Evolutionary conservation across 2,329 filamentous ascomycete genomes (phyloP).

Genomic region (Ascochyta rabiei): DNA sequence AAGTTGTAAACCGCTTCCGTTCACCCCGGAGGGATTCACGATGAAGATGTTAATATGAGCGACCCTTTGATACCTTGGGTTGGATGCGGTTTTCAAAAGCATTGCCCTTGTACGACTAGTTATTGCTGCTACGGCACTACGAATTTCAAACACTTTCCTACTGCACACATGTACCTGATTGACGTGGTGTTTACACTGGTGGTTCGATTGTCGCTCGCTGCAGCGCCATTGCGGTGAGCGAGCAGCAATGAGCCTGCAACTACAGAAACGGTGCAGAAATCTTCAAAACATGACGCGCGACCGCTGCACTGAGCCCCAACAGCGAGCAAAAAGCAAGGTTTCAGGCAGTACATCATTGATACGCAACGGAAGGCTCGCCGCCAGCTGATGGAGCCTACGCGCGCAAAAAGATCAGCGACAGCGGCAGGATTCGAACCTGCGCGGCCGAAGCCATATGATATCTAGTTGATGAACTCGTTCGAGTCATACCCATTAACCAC

Average conservation of each 20-base stretch:
- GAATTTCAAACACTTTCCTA: conserved; percentile 15
- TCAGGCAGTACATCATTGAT: too few relatives aligned
- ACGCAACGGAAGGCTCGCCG: too few relatives aligned
- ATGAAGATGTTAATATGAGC: not conserved
- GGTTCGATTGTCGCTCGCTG: too few relatives aligned
- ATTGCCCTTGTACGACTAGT: conserved; percentile 16
- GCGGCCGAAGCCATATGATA: conserved; percentile 39
- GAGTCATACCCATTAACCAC: conserved; percentile 36
- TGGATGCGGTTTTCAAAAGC: not conserved
- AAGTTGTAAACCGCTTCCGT: conserved; percentile 11
- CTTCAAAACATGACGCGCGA: too few relatives aligned
- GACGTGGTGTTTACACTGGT: not conserved
- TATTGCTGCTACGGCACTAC: conserved; percentile 11
- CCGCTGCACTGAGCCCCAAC: too few relatives aligned
- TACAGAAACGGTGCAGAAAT: too few relatives aligned
- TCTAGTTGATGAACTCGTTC: conserved; percentile 26
- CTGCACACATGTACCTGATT: not conserved
- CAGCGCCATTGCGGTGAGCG: too few relatives aligned
- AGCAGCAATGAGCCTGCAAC: too few relatives aligned
- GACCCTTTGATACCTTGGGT: conserved; percentile 12
- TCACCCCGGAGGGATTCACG: not conserved
- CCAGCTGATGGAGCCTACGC: too few relatives aligned
- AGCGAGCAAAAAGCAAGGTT: too few relatives aligned
- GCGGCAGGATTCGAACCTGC: conserved; percentile 29
- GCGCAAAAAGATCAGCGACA: conserved; percentile 7